Conservation (phyloP, 2,329 filamentous ascomycete species). For the Fusarium verrucosum region DNA sequence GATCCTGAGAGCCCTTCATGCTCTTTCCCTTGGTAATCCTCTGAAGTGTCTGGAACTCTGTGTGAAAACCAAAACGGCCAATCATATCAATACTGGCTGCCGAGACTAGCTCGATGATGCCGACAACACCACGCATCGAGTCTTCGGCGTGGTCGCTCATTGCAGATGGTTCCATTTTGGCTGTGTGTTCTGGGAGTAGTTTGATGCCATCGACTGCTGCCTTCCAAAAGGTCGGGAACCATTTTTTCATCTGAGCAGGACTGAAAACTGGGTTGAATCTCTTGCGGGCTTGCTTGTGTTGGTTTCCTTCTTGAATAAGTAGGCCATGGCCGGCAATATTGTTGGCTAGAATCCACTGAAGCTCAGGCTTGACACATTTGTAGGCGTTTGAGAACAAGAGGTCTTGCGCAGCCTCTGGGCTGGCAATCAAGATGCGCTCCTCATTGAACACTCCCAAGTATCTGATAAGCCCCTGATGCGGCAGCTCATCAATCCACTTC, state of each 20-base stretch:
- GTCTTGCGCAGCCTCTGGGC: rapidly evolving
- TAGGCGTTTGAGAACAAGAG: neutral
- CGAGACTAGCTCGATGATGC: neutral
- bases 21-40: neutral
- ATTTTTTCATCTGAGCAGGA: neutral
- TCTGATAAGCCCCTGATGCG: neutral
- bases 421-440: neutral
- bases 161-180: rapidly evolving
- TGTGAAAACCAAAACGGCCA: neutral
- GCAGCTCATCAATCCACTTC: neutral
- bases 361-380: neutral
- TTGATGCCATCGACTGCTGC: neutral
- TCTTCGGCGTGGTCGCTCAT: neutral
- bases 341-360: neutral
- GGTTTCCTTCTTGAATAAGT: neutral
- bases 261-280: neutral
- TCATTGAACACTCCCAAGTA: neutral
- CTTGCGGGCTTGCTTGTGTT: neutral
- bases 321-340: neutral
- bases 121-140: neutral
- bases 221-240: neutral
- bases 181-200: neutral
- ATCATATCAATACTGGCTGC: neutral
- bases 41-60: neutral
- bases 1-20: neutral